Conservation (phyloP, 1,284 basidiomycete genomes). For the Leccinum angustisporum region DNA sequence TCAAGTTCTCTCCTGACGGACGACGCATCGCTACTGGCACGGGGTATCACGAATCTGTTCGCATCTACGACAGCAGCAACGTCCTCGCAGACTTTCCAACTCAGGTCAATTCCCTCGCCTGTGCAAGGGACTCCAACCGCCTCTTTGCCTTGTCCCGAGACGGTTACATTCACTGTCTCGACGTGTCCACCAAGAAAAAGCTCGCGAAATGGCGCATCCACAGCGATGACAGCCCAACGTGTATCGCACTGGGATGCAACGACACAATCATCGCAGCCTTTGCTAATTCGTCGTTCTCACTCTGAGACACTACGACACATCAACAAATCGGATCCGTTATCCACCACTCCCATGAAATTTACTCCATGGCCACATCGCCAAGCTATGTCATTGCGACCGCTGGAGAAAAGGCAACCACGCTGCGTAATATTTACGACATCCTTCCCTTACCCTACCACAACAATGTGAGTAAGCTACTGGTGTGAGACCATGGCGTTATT, state of each 20-base stretch:
- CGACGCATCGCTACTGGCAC: too few species aligned
- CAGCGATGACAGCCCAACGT: background rate
- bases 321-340: background rate
- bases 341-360: background rate
- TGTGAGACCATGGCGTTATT: too few species aligned
- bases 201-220: background rate
- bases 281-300: background rate
- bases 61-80: too few species aligned
- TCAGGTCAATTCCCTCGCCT: background rate
- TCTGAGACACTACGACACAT: background rate
- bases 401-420: too few species aligned
- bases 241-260: background rate
- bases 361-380: too few species aligned
- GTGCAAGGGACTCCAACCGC: background rate
- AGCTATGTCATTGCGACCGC: too few species aligned
- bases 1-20: too few species aligned
- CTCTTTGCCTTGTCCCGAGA: background rate
- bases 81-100: background rate
- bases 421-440: too few species aligned
- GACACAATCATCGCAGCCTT: background rate
- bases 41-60: too few species aligned
- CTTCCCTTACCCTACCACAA: too few species aligned
- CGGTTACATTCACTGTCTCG: background rate
- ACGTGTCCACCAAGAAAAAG: background rate
- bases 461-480: too few species aligned